phyloP scores from a whole-genome alignment of 2,329 filamentous ascomycete genomes.

The Nannizziopsis barbatae region DNA sequence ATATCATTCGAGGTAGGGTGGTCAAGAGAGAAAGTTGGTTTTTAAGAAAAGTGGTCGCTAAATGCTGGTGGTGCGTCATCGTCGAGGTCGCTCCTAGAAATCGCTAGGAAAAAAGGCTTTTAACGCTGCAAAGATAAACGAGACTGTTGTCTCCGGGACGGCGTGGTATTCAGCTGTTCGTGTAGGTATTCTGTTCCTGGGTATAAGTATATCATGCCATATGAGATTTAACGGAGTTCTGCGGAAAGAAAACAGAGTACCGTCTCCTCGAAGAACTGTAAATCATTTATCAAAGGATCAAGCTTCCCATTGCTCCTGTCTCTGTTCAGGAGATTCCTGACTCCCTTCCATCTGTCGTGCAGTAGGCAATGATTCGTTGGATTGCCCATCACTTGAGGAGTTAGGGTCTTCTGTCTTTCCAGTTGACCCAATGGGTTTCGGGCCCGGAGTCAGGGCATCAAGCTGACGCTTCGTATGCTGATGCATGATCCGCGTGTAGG shows the following conservation, averaged over 20 bases:
- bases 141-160: too few relatives aligned
- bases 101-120: too few relatives aligned
- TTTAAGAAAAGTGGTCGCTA: not conserved
- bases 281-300: not conserved
- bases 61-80: not conserved
- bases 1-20: too few relatives aligned
- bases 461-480: slow-evolving; percentile 16
- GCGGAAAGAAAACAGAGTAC: too few relatives aligned
- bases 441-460: slow-evolving; percentile 4
- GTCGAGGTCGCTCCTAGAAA: too few relatives aligned
- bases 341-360: not conserved
- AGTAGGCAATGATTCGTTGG: not conserved
- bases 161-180: too few relatives aligned
- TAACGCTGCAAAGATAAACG: too few relatives aligned
- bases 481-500: slow-evolving; percentile 16
- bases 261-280: too few relatives aligned
- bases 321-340: not conserved
- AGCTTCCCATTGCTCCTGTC: not conserved
- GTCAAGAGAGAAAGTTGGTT: too few relatives aligned
- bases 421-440: not conserved
- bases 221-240: too few relatives aligned
- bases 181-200: too few relatives aligned
- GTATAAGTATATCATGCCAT: too few relatives aligned
- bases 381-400: not conserved
- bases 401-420: not conserved